These are phyloP conservation scores for Didymosphaeria variabile DNA, from an alignment of 2,329 filamentous ascomycete genomes.

Conservation along the genomic window DNA sequence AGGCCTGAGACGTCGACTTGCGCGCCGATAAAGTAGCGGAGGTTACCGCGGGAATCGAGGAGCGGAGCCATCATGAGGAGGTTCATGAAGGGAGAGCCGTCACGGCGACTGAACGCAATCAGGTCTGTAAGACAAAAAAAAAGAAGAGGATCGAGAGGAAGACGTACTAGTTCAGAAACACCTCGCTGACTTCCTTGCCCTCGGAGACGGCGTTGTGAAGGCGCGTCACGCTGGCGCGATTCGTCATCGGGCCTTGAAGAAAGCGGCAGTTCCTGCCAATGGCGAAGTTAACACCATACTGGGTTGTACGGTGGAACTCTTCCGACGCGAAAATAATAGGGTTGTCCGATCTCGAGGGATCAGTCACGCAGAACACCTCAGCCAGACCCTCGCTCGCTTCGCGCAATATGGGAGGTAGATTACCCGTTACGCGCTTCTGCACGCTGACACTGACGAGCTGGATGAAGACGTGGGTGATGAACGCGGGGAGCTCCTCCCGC, in stretches of 20 bases:
- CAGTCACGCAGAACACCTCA: slow-evolving; percentile 79
- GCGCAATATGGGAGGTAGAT: slow-evolving; percentile 68
- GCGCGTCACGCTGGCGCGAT: slow-evolving; percentile 67
- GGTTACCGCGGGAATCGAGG: slow-evolving; percentile 70
- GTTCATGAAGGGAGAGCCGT: slow-evolving; percentile 81
- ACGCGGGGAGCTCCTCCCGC: slow-evolving; percentile 75
- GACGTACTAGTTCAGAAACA: slow-evolving; percentile 76
- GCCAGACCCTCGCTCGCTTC: slow-evolving; percentile 78
- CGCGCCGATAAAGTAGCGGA: slow-evolving; percentile 76
- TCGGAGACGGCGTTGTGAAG: slow-evolving; percentile 68
- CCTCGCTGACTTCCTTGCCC: slow-evolving; percentile 76
- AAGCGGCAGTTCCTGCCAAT: slow-evolving; percentile 82
- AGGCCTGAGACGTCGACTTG: slow-evolving; percentile 77
- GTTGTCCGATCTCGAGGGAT: slow-evolving; percentile 76
- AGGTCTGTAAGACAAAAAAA: not conserved
- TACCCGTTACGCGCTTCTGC: slow-evolving; percentile 72
- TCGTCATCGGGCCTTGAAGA: slow-evolving; percentile 77
- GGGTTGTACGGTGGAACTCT: slow-evolving; percentile 77
- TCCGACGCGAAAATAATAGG: slow-evolving; percentile 81
- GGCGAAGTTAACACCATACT: slow-evolving; percentile 77
- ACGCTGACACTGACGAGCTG: slow-evolving; percentile 76
- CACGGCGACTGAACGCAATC: slow-evolving; percentile 64
- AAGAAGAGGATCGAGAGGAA: not conserved
- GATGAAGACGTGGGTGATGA: slow-evolving; percentile 73
- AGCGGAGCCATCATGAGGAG: slow-evolving; percentile 77